Conservation (phyloP, 2,329 filamentous ascomycete species). For the Diaporthe destruens region DNA sequence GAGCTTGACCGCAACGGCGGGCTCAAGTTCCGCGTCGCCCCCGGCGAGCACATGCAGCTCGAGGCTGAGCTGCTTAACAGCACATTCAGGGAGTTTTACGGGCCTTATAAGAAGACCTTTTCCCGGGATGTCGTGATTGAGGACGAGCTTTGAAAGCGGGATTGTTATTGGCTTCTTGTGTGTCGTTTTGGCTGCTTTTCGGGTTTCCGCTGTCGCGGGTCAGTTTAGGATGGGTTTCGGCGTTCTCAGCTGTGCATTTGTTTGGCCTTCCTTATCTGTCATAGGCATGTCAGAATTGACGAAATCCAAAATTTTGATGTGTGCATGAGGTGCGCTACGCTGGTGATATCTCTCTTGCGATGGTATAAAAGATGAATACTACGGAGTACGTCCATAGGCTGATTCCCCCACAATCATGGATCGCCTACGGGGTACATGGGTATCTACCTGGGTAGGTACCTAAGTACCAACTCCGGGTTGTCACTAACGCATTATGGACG, state of each 20-base stretch:
- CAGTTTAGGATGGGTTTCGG: neutral
- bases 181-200: neutral
- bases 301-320: too few species aligned
- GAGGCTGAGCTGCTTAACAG: slow-evolving; percentile 73
- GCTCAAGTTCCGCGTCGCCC: slow-evolving; percentile 78
- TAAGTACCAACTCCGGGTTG: too few species aligned
- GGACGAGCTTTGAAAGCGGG: slow-evolving; percentile 36
- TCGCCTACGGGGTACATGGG: too few species aligned
- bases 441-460: too few species aligned
- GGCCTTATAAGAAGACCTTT: slow-evolving; percentile 60
- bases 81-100: slow-evolving; percentile 77
- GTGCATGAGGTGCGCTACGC: too few species aligned
- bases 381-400: neutral
- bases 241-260: slow-evolving; percentile 8
- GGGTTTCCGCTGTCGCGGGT: neutral
- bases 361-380: too few species aligned
- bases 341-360: too few species aligned
- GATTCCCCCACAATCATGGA: too few species aligned
- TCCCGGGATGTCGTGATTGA: slow-evolving; percentile 42
- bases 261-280: neutral
- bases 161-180: neutral
- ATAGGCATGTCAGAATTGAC: neutral
- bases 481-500: too few species aligned
- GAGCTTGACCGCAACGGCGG: slow-evolving; percentile 82
- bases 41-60: slow-evolving; percentile 88